Conservation (phyloP, 2,329 filamentous ascomycete species). For the Coccinonectria pachysandricola region DNA sequence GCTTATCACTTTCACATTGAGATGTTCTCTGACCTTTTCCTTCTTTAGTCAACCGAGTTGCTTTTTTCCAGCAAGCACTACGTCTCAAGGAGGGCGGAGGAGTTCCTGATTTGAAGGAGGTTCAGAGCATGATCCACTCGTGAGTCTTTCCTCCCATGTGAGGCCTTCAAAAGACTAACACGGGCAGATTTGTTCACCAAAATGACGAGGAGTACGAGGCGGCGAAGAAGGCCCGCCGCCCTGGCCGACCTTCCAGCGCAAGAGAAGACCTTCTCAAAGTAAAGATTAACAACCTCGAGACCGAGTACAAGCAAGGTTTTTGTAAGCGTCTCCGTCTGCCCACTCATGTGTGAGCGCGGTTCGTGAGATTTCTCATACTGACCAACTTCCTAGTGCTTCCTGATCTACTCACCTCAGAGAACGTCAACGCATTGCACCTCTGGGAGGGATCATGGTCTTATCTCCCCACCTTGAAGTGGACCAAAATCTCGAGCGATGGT, state of each 20-base stretch:
- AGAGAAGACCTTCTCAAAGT: conserved; percentile 69
- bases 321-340: conserved; percentile 37
- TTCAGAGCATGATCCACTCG: conserved; percentile 53
- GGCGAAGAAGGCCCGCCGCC: conserved; percentile 58
- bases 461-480: conserved; percentile 65
- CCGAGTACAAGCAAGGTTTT: conserved; percentile 76
- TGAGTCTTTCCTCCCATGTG: conserved; percentile 24
- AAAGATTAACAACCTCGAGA: conserved; percentile 58
- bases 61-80: conserved; percentile 61
- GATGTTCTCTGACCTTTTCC: conserved; percentile 3
- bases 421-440: conserved; percentile 51
- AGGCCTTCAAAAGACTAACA: conserved; percentile 1
- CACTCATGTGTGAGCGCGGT: too few relatives aligned
- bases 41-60: conserved; percentile 25
- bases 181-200: conserved; percentile 50
- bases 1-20: conserved; percentile 1
- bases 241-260: conserved; percentile 68
- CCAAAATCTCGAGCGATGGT: conserved; percentile 60
- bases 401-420: conserved; percentile 59
- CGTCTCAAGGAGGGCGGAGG: conserved; percentile 31
- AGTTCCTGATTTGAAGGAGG: conserved; percentile 42
- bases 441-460: conserved; percentile 84
- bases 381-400: conserved; percentile 48
- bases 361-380: conserved; percentile 6
- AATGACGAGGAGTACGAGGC: conserved; percentile 60